Conservation (phyloP, 345 rosid genomes). For the Eutrema heterophyllum region DNA sequence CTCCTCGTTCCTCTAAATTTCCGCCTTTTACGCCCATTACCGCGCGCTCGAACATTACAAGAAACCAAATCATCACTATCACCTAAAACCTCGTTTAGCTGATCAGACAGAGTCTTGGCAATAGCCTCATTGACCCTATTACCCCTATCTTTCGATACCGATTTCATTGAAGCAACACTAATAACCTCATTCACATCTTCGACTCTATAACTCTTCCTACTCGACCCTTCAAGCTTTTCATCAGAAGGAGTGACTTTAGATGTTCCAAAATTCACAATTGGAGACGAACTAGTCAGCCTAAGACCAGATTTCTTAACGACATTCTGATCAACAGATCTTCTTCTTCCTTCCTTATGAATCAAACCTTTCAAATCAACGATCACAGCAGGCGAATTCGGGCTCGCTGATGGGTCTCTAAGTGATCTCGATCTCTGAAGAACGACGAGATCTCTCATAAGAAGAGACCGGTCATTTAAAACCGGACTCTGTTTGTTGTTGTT, state of each 20-base stretch:
- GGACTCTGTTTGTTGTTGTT: constrained; percentile 75
- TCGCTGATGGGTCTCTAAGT: constrained; percentile 88
- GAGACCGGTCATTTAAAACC: constrained; percentile 59
- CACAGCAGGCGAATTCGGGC: constrained; percentile 81
- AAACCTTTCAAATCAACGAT: constrained; percentile 35
- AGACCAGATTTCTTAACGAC: constrained; percentile 50
- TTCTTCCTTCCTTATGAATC: constrained; percentile 38
- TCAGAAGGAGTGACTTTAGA: constrained; percentile 58
- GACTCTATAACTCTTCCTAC: constrained; percentile 40
- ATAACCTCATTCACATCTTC: constrained; percentile 38
- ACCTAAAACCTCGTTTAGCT: constrained; percentile 47
- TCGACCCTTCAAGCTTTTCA: constrained; percentile 39
- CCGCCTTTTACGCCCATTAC: constrained; percentile 51
- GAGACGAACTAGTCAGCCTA: constrained; percentile 60
- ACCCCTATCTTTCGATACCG: constrained; percentile 42
- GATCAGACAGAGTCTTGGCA: constrained; percentile 68
- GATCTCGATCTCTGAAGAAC: constrained; percentile 89
- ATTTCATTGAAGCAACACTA: constrained; percentile 44
- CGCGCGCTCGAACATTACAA: constrained; percentile 42
- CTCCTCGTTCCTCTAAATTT: constrained; percentile 64
- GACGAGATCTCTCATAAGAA: constrained; percentile 88
- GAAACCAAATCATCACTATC: constrained; percentile 75
- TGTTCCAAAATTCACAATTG: constrained; percentile 42
- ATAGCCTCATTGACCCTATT: constrained; percentile 29
- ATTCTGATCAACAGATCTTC: constrained; percentile 44